phyloP scores from a whole-genome alignment of 2,329 filamentous ascomycete species.

The Colletotrichum tropicale region DNA sequence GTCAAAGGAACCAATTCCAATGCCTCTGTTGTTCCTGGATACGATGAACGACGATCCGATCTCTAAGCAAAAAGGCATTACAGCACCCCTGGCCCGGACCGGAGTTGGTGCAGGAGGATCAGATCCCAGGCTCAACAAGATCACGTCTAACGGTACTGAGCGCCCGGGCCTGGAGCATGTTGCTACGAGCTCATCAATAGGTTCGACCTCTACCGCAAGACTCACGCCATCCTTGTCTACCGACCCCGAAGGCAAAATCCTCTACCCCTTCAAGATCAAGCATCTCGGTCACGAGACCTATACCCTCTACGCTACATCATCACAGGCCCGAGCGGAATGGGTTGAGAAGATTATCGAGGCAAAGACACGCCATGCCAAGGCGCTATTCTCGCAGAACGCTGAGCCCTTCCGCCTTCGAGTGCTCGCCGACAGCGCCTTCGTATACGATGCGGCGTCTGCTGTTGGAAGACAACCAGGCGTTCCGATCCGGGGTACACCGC shows the following conservation, averaged over 20 bases:
- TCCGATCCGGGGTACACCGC: conserved; percentile 85
- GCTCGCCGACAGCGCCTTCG: conserved; percentile 90
- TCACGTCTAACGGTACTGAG: conserved; percentile 53
- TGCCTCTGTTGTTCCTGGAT: conserved; percentile 93
- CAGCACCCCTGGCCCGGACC: conserved; percentile 63
- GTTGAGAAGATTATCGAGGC: conserved; percentile 92
- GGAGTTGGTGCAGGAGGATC: conserved; percentile 64
- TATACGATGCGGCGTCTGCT: conserved; percentile 69
- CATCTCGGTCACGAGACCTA: conserved; percentile 94
- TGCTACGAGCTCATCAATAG: conserved; percentile 69
- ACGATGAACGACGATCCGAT: conserved; percentile 92
- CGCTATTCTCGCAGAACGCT: conserved; percentile 88
- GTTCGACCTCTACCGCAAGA: conserved; percentile 46
- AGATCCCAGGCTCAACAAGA: conserved; percentile 62
- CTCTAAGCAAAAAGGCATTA: conserved; percentile 79
- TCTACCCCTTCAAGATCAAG: conserved; percentile 96
- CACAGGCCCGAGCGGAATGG: conserved; percentile 83
- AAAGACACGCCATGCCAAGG: conserved; percentile 90
- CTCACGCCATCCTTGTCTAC: conserved; percentile 53
- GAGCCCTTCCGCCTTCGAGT: conserved; percentile 94
- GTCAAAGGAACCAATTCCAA: conserved; percentile 92
- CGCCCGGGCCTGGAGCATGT: conserved; percentile 70
- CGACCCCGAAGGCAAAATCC: conserved; percentile 79
- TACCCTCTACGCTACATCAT: conserved; percentile 82
- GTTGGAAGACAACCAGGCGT: conserved; percentile 69